phyloP scores from a whole-genome alignment of 2,329 filamentous ascomycete species.

The Neopestalotiopsis sp. region DNA sequence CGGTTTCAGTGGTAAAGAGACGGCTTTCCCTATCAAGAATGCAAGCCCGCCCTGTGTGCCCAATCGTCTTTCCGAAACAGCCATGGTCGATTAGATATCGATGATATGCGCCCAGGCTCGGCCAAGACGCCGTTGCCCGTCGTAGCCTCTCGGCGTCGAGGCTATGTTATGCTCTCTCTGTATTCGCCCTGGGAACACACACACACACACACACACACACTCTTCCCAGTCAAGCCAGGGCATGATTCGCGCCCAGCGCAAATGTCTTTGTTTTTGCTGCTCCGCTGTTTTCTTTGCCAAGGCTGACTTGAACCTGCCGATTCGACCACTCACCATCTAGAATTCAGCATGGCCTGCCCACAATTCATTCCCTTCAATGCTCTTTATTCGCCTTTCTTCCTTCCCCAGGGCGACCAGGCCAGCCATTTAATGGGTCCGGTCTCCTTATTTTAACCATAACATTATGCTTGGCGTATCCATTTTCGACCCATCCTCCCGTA shows the following conservation, averaged over 20 bases:
- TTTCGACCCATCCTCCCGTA: not conserved
- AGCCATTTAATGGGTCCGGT: not conserved
- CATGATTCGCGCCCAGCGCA: not conserved
- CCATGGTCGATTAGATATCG: not conserved
- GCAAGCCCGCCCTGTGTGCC: not conserved
- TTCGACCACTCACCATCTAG: not conserved
- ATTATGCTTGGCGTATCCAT: slow-evolving; percentile 12
- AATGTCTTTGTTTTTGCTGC: not conserved
- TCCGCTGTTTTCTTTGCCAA: not conserved
- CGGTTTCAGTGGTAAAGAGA: too few relatives aligned
- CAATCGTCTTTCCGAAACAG: not conserved
- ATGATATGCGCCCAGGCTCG: slow-evolving; percentile 8
- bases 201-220: too few relatives aligned
- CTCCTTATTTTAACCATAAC: slow-evolving; percentile 18
- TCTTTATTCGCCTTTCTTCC: not conserved
- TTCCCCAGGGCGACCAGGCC: not conserved
- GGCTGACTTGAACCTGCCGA: not conserved
- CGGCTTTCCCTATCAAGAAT: too few relatives aligned
- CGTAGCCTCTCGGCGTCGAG: slow-evolving; percentile 14
- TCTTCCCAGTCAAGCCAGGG: not conserved
- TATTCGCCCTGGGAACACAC: not conserved
- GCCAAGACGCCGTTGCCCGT: slow-evolving; percentile 9
- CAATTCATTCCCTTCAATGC: not conserved
- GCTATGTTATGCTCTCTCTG: slow-evolving; percentile 4
- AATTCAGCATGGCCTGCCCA: slow-evolving; percentile 3